phyloP scores from a whole-genome alignment of 179 eudicot species.

The Sideroxylon spinosum region DNA sequence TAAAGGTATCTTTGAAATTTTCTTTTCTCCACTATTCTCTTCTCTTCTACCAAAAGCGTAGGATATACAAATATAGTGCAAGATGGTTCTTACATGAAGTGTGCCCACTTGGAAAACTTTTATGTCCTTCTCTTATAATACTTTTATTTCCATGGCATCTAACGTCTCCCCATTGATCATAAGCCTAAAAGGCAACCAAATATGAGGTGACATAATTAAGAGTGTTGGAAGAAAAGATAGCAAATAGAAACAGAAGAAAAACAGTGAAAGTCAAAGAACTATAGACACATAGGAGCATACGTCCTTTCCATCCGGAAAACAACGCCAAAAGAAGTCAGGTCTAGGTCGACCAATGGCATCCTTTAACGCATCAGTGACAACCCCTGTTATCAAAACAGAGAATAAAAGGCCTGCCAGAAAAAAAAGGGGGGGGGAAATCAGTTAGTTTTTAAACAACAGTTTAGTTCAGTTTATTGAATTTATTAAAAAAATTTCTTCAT shows the following conservation, averaged over 20 bases:
- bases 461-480: neutral
- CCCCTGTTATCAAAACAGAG: constrained; percentile 26
- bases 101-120: constrained; percentile 82
- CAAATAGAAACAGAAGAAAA: neutral
- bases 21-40: neutral
- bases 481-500: neutral
- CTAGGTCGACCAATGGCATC: constrained; percentile 38
- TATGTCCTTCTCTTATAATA: constrained; percentile 58
- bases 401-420: constrained; percentile 27
- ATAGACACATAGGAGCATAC: constrained; percentile 18
- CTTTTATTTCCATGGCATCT: constrained; percentile 46
- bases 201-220: neutral
- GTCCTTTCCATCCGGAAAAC: constrained; percentile 42
- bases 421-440: neutral
- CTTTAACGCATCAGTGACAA: constrained; percentile 29
- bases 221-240: neutral
- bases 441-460: constrained; percentile 1
- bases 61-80: neutral
- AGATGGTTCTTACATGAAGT: constrained; percentile 51
- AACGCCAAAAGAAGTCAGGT: constrained; percentile 40
- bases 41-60: neutral
- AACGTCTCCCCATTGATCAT: constrained; percentile 42
- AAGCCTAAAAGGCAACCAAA: constrained; percentile 18
- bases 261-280: neutral
- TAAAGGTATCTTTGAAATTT: neutral